A percentile compares a stretch with the other conserved stretches of the same genome.
Evolutionary conservation across 2,329 filamentous ascomycete species (phyloP).

Genomic region (Neofusicoccum sp.): DNA sequence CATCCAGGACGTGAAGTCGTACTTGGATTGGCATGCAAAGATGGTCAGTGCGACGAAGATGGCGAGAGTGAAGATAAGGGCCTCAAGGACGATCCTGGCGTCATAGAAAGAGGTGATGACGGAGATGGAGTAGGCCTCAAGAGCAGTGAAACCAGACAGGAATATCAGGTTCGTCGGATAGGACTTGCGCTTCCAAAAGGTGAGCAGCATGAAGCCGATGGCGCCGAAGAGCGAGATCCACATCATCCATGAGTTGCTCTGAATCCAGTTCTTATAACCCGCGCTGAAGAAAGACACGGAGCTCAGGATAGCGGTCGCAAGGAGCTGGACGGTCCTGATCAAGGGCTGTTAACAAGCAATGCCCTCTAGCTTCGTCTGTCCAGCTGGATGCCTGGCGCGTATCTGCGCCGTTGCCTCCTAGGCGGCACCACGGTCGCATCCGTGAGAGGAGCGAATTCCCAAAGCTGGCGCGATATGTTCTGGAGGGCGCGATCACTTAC

Average conservation of each 20-base stretch:
- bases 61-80: conserved; percentile 75
- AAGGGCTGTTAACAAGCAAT: background rate
- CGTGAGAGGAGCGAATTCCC: background rate
- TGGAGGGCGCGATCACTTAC: conserved; percentile 40
- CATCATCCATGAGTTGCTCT: conserved; percentile 77
- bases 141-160: conserved; percentile 81
- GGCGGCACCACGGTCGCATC: background rate
- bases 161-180: conserved; percentile 95
- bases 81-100: conserved; percentile 79
- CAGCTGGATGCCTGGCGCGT: background rate
- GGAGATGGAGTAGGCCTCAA: conserved; percentile 91
- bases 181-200: conserved; percentile 93
- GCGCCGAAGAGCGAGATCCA: conserved; percentile 82
- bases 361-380: too few relatives aligned
- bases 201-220: conserved; percentile 79
- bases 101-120: conserved; percentile 92
- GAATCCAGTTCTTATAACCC: conserved; percentile 82
- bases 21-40: conserved; percentile 96
- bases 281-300: conserved; percentile 80
- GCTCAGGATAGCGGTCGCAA: conserved; percentile 78
- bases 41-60: conserved; percentile 65
- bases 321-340: conserved; percentile 71
- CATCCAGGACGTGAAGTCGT: conserved; percentile 97
- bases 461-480: background rate
- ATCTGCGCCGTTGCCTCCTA: background rate